These are phyloP conservation scores for Prunus yedoensis DNA, from an alignment of 331 rosid genomes.

Conservation along the genomic window DNA sequence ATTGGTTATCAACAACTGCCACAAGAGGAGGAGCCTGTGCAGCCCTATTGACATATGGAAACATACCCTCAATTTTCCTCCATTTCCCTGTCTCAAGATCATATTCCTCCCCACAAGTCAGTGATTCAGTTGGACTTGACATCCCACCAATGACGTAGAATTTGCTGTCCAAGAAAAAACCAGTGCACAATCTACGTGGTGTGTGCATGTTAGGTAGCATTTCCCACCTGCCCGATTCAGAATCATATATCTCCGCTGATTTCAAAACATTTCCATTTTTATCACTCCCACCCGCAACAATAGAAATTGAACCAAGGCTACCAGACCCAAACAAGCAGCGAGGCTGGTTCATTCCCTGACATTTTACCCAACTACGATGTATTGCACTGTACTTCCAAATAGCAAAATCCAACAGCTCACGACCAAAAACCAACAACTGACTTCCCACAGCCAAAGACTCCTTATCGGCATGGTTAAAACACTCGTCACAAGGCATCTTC, in stretches of 20 bases:
- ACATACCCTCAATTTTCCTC: conserved; percentile 85
- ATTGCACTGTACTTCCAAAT: conserved; percentile 80
- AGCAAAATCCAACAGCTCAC: conserved; percentile 84
- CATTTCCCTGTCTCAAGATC: conserved; percentile 67
- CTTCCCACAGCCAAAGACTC: conserved; percentile 92
- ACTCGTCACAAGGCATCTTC: conserved; percentile 93
- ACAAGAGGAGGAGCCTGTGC: conserved; percentile 97
- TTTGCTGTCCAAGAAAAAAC: conserved; percentile 84
- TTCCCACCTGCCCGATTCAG: conserved; percentile 72
- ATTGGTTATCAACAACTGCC: conserved; percentile 87
- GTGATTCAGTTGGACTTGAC: conserved; percentile 71
- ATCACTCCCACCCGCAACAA: conserved; percentile 95
- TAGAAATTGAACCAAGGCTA: conserved; percentile 77
- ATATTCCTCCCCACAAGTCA: conserved; percentile 91
- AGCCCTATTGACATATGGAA: conserved; percentile 71
- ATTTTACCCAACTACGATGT: conserved; percentile 65
- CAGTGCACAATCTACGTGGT: conserved; percentile 87
- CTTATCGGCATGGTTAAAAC: conserved; percentile 92
- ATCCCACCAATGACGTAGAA: conserved; percentile 96
- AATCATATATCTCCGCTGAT: conserved; percentile 81
- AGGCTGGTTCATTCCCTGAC: conserved; percentile 77
- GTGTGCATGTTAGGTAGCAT: conserved; percentile 75
- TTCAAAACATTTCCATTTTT: conserved; percentile 63
- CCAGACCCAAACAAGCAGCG: conserved; percentile 96
- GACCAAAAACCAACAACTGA: conserved; percentile 83